phyloP scores from a whole-genome alignment of 164 flowering plant genomes.

The Protea cynaroides region DNA sequence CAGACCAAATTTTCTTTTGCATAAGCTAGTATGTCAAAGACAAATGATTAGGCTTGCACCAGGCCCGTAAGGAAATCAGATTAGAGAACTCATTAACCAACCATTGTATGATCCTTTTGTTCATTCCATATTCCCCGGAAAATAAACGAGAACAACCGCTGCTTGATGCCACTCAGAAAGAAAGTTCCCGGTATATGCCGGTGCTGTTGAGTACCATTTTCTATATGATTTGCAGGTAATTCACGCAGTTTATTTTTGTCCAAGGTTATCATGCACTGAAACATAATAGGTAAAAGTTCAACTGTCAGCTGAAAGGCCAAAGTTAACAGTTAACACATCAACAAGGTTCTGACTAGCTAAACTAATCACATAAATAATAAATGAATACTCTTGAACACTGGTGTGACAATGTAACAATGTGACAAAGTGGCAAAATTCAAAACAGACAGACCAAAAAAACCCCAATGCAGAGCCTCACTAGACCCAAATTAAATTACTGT shows the following conservation, averaged over 20 bases:
- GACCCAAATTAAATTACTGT: no score
- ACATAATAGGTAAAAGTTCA: neutral
- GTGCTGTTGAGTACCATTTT: slow-evolving; percentile 29
- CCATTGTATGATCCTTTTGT: slow-evolving; percentile 65
- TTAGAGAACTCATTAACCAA: slow-evolving; percentile 36
- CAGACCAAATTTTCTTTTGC: neutral
- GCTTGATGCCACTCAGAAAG: slow-evolving; percentile 86
- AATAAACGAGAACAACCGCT: slow-evolving; percentile 89
- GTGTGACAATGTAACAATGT: no score
- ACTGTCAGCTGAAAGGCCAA: slow-evolving; percentile 4
- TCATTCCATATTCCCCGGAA: slow-evolving; percentile 78
- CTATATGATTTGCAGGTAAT: slow-evolving; percentile 31
- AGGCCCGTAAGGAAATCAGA: slow-evolving; percentile 6
- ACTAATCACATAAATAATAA: neutral
- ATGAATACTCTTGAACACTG: neutral
- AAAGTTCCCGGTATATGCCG: slow-evolving; percentile 29
- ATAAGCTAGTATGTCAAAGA: neutral
- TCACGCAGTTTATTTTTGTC: no score
- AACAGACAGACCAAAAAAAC: no score
- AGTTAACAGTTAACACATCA: slow-evolving; percentile 6
- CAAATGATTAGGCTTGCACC: neutral
- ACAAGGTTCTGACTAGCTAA: neutral
- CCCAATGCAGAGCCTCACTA: no score
- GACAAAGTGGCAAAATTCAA: no score
- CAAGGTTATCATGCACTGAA: slow-evolving; percentile 50